Conservation (phyloP, 345 rosid species). For the Boechera stricta region DNA sequence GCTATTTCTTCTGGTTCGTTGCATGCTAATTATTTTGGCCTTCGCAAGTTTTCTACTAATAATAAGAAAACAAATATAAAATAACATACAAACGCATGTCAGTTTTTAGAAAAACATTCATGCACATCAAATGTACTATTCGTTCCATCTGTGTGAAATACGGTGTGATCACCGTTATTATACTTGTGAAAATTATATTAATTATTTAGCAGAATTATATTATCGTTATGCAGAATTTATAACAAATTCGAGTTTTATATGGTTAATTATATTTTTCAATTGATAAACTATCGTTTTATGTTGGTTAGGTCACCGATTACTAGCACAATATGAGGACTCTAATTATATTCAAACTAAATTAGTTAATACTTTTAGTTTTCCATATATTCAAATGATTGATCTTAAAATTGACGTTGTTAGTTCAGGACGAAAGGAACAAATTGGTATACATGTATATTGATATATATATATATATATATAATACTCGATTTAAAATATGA, state of each 20-base stretch:
- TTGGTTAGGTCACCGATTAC: not conserved
- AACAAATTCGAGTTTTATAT: no score
- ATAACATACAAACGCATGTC: conserved; percentile 1
- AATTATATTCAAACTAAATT: not conserved
- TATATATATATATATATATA: not conserved
- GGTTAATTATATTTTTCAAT: no score
- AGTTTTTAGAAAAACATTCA: conserved; percentile 22
- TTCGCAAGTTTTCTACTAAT: conserved; percentile 24
- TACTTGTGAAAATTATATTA: not conserved
- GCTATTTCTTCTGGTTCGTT: conserved; percentile 8
- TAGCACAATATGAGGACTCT: not conserved
- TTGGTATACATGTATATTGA: not conserved
- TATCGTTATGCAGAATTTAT: no score
- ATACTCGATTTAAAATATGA: not conserved
- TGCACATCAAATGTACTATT: not conserved
- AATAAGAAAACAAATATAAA: conserved; percentile 8
- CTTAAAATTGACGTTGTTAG: not conserved
- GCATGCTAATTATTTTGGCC: conserved; percentile 14
- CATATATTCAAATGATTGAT: not conserved
- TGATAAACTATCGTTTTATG: not conserved
- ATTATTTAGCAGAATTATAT: no score
- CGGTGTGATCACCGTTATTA: not conserved
- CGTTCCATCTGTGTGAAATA: not conserved
- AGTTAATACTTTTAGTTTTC: not conserved
- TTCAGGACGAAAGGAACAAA: not conserved